phyloP scores from a whole-genome alignment of 1,284 basidiomycete species.

The Polyporus tsugae region DNA sequence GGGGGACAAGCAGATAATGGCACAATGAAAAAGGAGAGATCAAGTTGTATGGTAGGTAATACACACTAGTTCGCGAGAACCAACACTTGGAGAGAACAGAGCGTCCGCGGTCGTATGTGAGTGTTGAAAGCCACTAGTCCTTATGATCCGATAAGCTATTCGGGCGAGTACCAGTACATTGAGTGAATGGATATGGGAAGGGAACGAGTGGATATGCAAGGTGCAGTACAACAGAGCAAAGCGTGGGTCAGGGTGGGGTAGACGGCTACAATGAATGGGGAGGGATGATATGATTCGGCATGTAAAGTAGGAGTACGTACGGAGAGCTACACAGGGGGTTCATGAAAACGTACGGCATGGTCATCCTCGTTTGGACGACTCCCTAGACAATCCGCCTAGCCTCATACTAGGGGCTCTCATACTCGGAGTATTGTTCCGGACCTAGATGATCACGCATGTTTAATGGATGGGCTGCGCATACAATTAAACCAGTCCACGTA shows the following conservation, averaged over 20 bases:
- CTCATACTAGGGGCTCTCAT: conserved; percentile 7
- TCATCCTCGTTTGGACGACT: conserved; percentile 24
- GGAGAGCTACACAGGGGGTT: neutral
- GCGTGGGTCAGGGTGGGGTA: neutral
- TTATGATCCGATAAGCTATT: conserved; percentile 1
- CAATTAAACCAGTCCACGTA: conserved; percentile 4
- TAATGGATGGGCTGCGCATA: neutral
- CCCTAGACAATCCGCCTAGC: neutral
- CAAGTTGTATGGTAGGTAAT: conserved; percentile 5
- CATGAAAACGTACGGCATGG: neutral
- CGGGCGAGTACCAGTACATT: neutral
- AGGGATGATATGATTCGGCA: neutral
- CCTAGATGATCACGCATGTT: conserved; percentile 23
- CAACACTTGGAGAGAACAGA: neutral
- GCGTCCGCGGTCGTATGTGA: neutral
- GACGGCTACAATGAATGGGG: neutral
- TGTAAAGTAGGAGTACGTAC: conserved; percentile 2
- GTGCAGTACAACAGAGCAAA: conserved; percentile 3
- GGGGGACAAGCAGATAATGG: neutral
- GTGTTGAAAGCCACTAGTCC: neutral
- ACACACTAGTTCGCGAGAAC: conserved; percentile 2
- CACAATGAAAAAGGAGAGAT: neutral
- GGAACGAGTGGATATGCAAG: conserved; percentile 14
- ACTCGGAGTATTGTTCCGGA: conserved; percentile 35
- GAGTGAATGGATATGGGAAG: neutral